Conservation (phyloP, 2,329 filamentous ascomycete genomes). For the Pseudogymnoascus sp. region DNA sequence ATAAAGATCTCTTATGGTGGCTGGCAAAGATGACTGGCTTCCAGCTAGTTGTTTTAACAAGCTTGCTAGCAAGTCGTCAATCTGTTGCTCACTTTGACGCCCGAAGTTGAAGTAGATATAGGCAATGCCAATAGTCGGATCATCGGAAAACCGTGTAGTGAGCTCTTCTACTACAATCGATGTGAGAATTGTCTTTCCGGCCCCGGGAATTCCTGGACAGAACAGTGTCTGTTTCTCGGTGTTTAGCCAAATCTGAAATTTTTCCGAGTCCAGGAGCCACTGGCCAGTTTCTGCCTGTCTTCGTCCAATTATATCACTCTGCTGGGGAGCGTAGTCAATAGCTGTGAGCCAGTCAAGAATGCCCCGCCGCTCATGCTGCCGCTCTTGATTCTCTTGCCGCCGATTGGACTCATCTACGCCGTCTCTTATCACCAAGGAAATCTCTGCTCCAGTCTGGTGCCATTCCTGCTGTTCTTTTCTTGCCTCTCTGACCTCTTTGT, state of each 20-base stretch:
- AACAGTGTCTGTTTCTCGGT: slow-evolving; percentile 30
- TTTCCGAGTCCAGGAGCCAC: slow-evolving; percentile 12
- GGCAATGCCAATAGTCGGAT: slow-evolving; percentile 31
- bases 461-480: slow-evolving; percentile 13
- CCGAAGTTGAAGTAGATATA: slow-evolving; percentile 43
- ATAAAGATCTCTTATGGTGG: slow-evolving; percentile 27
- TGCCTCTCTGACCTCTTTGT: slow-evolving; percentile 16
- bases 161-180: slow-evolving; percentile 38
- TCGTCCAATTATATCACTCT: slow-evolving; percentile 9
- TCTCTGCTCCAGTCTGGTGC: background rate
- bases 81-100: slow-evolving; percentile 32
- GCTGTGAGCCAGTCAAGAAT: background rate
- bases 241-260: slow-evolving; percentile 11
- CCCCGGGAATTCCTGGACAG: no score
- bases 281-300: slow-evolving; percentile 14
- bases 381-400: slow-evolving; percentile 1
- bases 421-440: slow-evolving; percentile 9
- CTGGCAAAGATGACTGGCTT: slow-evolving; percentile 21
- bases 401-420: slow-evolving; percentile 11
- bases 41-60: slow-evolving; percentile 34
- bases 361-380: background rate
- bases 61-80: slow-evolving; percentile 27
- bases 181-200: slow-evolving; percentile 42
- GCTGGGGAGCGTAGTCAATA: slow-evolving; percentile 7
- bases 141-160: slow-evolving; percentile 15